Conservation (phyloP, 75 land plant species). For the Ceratopteris richardii region DNA sequence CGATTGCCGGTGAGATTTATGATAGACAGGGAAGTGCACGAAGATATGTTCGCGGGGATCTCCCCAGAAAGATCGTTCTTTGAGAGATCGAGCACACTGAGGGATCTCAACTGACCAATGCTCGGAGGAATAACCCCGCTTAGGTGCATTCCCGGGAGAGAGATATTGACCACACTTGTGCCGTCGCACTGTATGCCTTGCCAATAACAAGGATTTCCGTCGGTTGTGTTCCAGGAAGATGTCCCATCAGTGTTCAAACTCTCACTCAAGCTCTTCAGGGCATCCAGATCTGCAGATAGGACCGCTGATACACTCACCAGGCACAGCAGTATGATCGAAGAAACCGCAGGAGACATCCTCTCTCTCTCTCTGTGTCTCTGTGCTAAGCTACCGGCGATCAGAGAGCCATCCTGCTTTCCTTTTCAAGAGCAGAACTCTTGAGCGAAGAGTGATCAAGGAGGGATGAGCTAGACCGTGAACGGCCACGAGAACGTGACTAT, state of each 20-base stretch:
- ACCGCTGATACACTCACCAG: background rate
- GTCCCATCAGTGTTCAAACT: background rate
- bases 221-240: background rate
- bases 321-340: too few relatives aligned
- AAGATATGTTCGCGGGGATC: conserved; percentile 36
- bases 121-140: conserved; percentile 15
- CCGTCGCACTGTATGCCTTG: background rate
- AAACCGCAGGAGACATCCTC: too few relatives aligned
- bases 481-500: too few relatives aligned
- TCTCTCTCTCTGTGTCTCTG: too few relatives aligned
- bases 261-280: background rate
- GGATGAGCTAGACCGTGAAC: too few relatives aligned
- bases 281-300: background rate
- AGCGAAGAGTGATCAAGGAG: too few relatives aligned
- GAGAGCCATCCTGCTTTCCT: too few relatives aligned
- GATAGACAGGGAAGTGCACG: background rate
- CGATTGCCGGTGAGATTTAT: too few relatives aligned
- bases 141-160: too few relatives aligned
- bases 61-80: conserved; percentile 26
- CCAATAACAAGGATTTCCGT: background rate
- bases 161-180: background rate
- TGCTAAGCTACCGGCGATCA: too few relatives aligned
- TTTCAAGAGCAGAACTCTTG: too few relatives aligned
- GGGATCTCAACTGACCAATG: conserved; percentile 22
- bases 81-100: conserved; percentile 35